Evolutionary conservation across 768 basidiomycete genomes (phyloP).

Genomic region (Naganishia vishniacii): DNA sequence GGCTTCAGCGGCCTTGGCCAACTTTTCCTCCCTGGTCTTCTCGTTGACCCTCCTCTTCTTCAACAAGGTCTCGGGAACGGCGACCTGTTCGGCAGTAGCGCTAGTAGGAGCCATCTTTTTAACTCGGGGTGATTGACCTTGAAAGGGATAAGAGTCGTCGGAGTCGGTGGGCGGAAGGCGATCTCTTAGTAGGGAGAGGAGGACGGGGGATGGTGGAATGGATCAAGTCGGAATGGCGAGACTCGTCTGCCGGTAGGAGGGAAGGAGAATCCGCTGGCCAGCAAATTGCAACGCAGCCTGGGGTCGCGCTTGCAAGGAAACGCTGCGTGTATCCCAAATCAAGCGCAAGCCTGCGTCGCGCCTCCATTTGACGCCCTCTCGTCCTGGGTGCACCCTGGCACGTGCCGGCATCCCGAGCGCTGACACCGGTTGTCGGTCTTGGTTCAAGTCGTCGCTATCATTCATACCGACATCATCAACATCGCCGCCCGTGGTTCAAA

Average conservation of each 20-base stretch:
- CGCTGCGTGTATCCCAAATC: constrained; percentile 7
- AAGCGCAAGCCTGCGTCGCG: neutral
- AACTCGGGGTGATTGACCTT: constrained; percentile 21
- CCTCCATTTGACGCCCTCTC: neutral
- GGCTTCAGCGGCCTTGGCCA: constrained; percentile 72
- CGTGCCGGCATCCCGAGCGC: no score
- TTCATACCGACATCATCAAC: neutral
- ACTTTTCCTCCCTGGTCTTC: constrained; percentile 89
- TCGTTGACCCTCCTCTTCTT: constrained; percentile 98
- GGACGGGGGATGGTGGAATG: neutral
- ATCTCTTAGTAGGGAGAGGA: neutral
- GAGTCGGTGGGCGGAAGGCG: constrained; percentile 7
- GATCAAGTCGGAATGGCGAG: neutral
- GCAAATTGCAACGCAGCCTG: neutral
- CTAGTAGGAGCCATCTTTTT: constrained; percentile 34
- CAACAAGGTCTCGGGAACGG: constrained; percentile 99
- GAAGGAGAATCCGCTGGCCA: neutral
- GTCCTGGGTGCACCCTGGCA: no score
- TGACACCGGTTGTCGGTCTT: no score
- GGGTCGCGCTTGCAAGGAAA: neutral
- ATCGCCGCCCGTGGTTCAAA: neutral
- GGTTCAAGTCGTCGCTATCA: neutral
- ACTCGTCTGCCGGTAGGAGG: neutral
- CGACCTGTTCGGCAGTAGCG: constrained; percentile 53
- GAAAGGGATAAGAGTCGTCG: constrained; percentile 13